phyloP scores from a whole-genome alignment of 2,329 filamentous ascomycete genomes.

The Cryphonectria nitschkei region DNA sequence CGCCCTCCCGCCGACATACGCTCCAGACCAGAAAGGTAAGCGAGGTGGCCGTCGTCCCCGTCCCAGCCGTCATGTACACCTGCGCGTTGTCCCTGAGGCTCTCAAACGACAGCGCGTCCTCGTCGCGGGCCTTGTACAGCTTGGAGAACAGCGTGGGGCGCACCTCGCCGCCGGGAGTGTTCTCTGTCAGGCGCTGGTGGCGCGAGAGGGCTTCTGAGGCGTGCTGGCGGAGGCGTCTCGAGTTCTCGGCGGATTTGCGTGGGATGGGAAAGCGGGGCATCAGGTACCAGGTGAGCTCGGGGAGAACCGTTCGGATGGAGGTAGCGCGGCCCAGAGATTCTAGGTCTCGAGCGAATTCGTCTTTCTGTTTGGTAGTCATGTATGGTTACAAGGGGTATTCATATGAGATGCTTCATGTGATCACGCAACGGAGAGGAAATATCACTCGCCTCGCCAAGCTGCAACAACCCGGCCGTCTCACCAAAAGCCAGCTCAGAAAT shows the following conservation, averaged over 20 bases:
- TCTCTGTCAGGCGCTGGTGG: not conserved
- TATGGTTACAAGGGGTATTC: too few species aligned
- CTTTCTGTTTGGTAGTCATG: slow-evolving; percentile 36
- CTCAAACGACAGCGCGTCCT: slow-evolving; percentile 39
- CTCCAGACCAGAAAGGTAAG: slow-evolving; percentile 53
- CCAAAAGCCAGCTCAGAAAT: slow-evolving; percentile 59
- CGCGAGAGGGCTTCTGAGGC: slow-evolving; percentile 6
- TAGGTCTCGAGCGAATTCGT: slow-evolving; percentile 46
- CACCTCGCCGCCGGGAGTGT: not conserved
- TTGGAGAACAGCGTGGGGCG: slow-evolving; percentile 43
- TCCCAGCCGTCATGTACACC: slow-evolving; percentile 53
- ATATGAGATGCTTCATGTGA: too few species aligned
- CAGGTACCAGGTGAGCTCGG: slow-evolving; percentile 33
- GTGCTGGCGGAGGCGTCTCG: slow-evolving; percentile 21
- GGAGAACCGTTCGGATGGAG: slow-evolving; percentile 37
- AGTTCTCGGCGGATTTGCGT: slow-evolving; percentile 7
- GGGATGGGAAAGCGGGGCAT: slow-evolving; percentile 31
- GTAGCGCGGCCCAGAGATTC: slow-evolving; percentile 34
- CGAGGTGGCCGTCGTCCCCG: slow-evolving; percentile 54
- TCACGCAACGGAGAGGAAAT: slow-evolving; percentile 21
- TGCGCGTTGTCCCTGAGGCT: slow-evolving; percentile 43
- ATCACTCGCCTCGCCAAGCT: slow-evolving; percentile 49
- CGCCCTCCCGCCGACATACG: slow-evolving; percentile 37
- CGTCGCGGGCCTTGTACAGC: slow-evolving; percentile 39
- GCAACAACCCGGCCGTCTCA: slow-evolving; percentile 55